Evolutionary conservation across 495 filamentous ascomycete genomes (phyloP), one percentile per base, ranked within the genome.

Genomic region (Trypethelium eluteriae): DNA sequence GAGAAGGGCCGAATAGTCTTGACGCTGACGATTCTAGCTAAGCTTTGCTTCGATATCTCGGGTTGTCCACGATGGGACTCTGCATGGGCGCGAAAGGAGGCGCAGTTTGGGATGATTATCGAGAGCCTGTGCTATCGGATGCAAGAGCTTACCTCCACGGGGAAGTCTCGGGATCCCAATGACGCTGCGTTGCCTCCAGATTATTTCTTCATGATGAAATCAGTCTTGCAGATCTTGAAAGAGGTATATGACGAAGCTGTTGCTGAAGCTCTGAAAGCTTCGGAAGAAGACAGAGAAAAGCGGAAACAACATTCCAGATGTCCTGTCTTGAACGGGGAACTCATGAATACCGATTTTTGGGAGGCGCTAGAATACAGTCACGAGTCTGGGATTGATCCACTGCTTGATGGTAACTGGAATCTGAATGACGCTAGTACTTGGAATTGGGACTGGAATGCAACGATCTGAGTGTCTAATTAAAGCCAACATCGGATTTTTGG

Each of bases 361-460:
- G 41, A 46, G 41, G 41, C 41, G 41, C 41, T 46, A 16, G 41
- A 46, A 46, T 16, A 46, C 41, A 46, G 41, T 46, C 41, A 46
- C 41, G 41, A 46, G 41, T 46, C 41, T 16, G 41, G 41, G 41
- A 7, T 46, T 46, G 41, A 46, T 46, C 41, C 41, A 46, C 41
- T 46, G 41, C 16, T 46, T 7, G 41, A 46, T 46, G 41, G 41
- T 16, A 46, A 46, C 16, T 46, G 41, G 41, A 46, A 46, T 46
- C 41, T 46, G 41, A 46, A 46, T 46, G 41, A 46, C 41, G 7
- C 1, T 46, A 46, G 16, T 46, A 53, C 49, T 14, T 53, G 49
- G 49, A n/a, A 53, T 53, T 53, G 49, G 49, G 49, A 53, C 49
- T 53, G 49, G 49, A 53, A 25, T 44, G 1, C 41, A 44, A 44